phyloP scores from a whole-genome alignment of 2,329 filamentous ascomycete species.

The Colletotrichum godetiae region DNA sequence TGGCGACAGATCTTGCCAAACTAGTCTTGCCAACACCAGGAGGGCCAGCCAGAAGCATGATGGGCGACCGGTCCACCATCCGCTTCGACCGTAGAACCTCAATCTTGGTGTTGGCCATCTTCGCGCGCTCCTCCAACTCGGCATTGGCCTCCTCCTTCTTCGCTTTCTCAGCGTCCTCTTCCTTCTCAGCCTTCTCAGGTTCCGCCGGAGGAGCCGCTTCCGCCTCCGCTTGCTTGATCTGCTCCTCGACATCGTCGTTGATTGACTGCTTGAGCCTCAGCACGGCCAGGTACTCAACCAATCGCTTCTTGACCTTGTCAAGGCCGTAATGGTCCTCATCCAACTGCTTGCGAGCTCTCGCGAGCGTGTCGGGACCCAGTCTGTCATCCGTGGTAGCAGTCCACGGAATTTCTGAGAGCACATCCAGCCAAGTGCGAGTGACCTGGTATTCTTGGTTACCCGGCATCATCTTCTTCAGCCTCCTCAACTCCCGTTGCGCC shows the following conservation, averaged over 20 bases:
- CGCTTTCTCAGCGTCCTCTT: constrained; percentile 40
- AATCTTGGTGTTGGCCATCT: constrained; percentile 70
- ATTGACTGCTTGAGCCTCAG: constrained; percentile 92
- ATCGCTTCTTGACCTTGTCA: constrained; percentile 95
- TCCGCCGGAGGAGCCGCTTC: constrained; percentile 52
- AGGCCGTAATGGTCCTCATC: constrained; percentile 97
- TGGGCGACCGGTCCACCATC: constrained; percentile 95
- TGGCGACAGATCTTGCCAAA: constrained; percentile 91
- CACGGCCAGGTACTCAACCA: constrained; percentile 97
- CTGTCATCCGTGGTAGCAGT: constrained; percentile 85
- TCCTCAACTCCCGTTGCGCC: constrained; percentile 88
- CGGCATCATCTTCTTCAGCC: constrained; percentile 94
- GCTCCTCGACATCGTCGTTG: constrained; percentile 83
- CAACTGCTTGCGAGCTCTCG: constrained; percentile 85
- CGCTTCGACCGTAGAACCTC: constrained; percentile 83
- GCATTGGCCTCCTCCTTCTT: constrained; percentile 43
- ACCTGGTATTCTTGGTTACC: constrained; percentile 97
- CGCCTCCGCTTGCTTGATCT: constrained; percentile 76
- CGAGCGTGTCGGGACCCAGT: constrained; percentile 82
- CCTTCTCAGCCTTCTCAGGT: constrained; percentile 37
- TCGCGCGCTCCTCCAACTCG: constrained; percentile 46
- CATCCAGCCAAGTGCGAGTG: constrained; percentile 92
- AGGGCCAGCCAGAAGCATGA: constrained; percentile 90
- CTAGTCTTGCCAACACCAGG: constrained; percentile 97
- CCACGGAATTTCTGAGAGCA: constrained; percentile 94